phyloP scores from a whole-genome alignment of 352 stramenopile genomes.

The Chrysophaeum taylorii region DNA sequence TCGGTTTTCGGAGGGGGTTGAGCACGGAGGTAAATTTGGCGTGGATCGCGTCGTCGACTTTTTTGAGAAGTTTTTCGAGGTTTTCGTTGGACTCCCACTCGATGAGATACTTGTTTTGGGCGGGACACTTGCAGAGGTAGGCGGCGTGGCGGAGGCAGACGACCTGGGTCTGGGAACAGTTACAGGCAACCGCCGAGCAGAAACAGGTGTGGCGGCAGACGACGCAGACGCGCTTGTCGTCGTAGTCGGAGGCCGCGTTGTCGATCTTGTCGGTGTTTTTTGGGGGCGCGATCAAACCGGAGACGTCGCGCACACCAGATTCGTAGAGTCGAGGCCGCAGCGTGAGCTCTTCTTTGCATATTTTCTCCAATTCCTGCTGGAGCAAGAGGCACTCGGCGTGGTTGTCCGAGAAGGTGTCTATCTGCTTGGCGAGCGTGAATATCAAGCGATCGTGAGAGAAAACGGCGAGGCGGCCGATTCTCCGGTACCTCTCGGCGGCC shows the following conservation, averaged over 20 bases:
- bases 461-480: conserved; percentile 50
- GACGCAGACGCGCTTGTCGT: conserved; percentile 62
- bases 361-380: conserved; percentile 41
- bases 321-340: conserved; percentile 38
- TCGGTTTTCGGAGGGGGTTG: too few species aligned
- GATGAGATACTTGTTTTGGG: conserved; percentile 29
- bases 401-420: conserved; percentile 45
- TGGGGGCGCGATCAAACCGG: conserved; percentile 40
- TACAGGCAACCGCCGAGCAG: conserved; percentile 63
- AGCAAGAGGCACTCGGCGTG: conserved; percentile 41
- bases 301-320: conserved; percentile 36
- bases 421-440: conserved; percentile 59
- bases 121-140: conserved; percentile 30
- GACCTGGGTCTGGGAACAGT: conserved; percentile 56
- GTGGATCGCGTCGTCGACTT: too few species aligned
- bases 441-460: conserved; percentile 66
- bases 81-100: conserved; percentile 1
- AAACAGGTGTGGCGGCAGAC: conserved; percentile 62
- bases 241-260: conserved; percentile 54
- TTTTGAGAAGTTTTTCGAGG: too few species aligned
- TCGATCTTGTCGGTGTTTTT: conserved; percentile 47
- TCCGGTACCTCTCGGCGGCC: conserved; percentile 55
- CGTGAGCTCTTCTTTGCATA: conserved; percentile 48
- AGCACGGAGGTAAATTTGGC: too few species aligned
- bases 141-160: conserved; percentile 50